Base-by-base conservation (phyloP, 371 early-diverging fungal genomes). In the Coemansia linderi region DNA sequence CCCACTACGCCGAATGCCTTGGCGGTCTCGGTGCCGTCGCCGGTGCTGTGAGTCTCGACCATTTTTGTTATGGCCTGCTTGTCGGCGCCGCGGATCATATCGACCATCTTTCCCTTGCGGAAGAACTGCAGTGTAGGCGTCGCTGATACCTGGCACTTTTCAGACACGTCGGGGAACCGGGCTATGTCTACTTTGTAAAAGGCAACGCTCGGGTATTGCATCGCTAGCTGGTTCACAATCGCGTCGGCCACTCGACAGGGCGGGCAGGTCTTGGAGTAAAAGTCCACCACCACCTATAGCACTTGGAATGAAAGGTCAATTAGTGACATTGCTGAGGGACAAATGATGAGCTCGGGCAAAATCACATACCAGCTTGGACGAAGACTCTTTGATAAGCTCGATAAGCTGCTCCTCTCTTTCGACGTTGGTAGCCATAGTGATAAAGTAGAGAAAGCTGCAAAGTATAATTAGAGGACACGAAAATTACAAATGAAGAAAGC, bases 81-180 rank as follows among this genome's bases (percentile, higher is more conserved):
- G 69, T 88, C 86, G 54, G 92, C 94, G 56, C 95, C 95, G 38
- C 89, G 81, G 15, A 94, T 80, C 76, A 93, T 91, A 36, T 69
- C 87, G 52, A 91, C 71, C 86, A 89, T 86, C 13, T 82, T 54
- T 12, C 94, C 95, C 31, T 87, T 77, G 74, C 86, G 82, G 88
- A 86, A 95, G 83, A 90, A 84, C 76, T 89, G 86, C 84, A 98
- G 89, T 36, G 96, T 95, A 48, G 97, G 97, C 92, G 96, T 96
- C 67, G 96, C 93, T 39, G 87, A 85, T 72, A 98, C 84, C 12
- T 83, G 85, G 59, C 84, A 87, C 24, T 80, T 73, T 54, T 83
- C 81, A 62, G 93, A 89, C 60, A 94, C 86, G 36, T 91, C 93
- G 22, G 78, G 37, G 59, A 86, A 81, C 63, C 54, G 39, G 63